Evolutionary conservation across 495 filamentous ascomycete species (phyloP), one percentile per base, ranked within the genome.

Genomic region (Hyaloscypha bicolor): DNA sequence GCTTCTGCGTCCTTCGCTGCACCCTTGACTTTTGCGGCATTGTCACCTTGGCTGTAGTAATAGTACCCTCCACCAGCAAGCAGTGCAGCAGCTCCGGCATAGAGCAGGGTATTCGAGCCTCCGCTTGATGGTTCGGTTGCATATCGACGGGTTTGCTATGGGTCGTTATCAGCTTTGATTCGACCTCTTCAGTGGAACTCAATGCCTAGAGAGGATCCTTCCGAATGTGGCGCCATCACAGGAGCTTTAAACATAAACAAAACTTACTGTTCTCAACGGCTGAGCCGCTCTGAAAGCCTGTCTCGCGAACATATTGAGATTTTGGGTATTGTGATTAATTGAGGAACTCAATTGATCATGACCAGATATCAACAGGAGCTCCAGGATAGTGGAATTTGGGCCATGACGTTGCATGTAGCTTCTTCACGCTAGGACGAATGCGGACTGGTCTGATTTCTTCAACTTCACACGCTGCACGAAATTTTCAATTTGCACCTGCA

Each of bases 21-120:
- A n/a, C 78, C 80, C 68, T 83, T 81, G 55, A 74, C 65, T 72
- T 85, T 83, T 31, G 78, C 75, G 2, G 77, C 72, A 16, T 78
- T 76, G 4, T 84, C 77, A 9, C 85, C 72, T 61, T 71, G 73
- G 60, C 45, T 74, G 64, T 82, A 73, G 76, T 79, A 85, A 75
- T 82, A 87, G 75, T 83, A 86, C 45, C 76, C 82, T 51, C 73
- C 76, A 35, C 78, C 83, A n/a, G 74, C 84, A 16, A 80, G 64
- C 55, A 77, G 77, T 48, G 72, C 76, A 9, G 75, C 74, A 56
- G 74, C 71, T 22, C 71, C 75, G 21, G 65, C 70, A 71, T 82
- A 82, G 67, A 85, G 74, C 42, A 81, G 58, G 16, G 74, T 75
- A 68, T 81, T 85, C 63, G 78, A 71, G 71, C 65, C 60, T 72